phyloP scores from a whole-genome alignment of 148 eudicot species.

The Persicaria tinctoria region DNA sequence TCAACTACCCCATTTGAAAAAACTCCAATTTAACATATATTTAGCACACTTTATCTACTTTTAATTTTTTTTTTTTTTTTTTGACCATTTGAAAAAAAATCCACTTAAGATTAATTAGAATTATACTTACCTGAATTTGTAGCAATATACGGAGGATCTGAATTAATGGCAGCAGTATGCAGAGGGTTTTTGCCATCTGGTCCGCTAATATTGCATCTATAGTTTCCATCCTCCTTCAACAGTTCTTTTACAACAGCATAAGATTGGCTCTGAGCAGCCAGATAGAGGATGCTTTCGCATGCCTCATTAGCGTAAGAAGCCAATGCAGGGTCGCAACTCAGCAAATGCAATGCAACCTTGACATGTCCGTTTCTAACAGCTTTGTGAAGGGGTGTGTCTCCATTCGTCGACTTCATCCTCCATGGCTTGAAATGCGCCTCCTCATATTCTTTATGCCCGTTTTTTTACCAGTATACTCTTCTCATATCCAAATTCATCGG shows the following conservation, averaged over 20 bases:
- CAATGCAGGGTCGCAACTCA: neutral
- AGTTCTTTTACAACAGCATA: neutral
- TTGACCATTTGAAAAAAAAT: too few relatives aligned
- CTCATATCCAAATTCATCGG: neutral
- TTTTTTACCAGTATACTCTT: rapidly evolving
- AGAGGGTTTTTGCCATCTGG: conserved; percentile 9
- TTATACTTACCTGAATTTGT: too few relatives aligned
- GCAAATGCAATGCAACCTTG: neutral
- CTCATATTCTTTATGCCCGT: neutral
- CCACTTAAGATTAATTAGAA: too few relatives aligned
- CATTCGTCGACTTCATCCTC: neutral
- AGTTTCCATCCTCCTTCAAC: too few relatives aligned
- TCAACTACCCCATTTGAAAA: too few relatives aligned
- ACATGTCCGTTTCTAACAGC: neutral
- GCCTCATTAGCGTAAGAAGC: neutral
- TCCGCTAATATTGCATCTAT: too few relatives aligned
- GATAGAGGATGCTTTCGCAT: neutral
- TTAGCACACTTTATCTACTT: too few relatives aligned
- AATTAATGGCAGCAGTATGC: neutral
- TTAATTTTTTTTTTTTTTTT: too few relatives aligned
- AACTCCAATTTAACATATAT: too few relatives aligned
- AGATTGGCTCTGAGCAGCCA: neutral
- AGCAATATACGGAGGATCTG: too few relatives aligned
- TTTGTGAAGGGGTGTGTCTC: neutral
- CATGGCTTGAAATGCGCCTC: neutral